These are phyloP conservation scores for Exophiala lecanii-corni DNA, from an alignment of 2,329 filamentous ascomycete genomes.

Conservation along the genomic window DNA sequence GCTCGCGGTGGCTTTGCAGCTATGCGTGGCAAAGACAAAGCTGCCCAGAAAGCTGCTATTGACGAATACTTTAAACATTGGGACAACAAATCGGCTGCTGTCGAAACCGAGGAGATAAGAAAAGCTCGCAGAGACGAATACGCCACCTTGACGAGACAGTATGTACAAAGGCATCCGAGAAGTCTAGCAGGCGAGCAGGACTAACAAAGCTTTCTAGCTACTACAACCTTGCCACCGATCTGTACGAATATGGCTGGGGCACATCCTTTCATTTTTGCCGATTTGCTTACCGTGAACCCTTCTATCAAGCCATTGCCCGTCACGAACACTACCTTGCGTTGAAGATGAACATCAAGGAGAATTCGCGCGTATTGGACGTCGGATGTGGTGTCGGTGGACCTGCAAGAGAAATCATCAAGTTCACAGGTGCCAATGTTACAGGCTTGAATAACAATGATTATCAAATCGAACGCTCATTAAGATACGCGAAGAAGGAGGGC, in stretches of 20 bases:
- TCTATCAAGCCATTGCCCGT: slow-evolving; percentile 85
- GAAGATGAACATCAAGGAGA: slow-evolving; percentile 77
- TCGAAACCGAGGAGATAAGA: slow-evolving; percentile 78
- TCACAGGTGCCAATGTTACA: slow-evolving; percentile 81
- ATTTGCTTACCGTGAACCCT: slow-evolving; percentile 79
- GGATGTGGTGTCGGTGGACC: slow-evolving; percentile 96
- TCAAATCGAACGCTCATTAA: slow-evolving; percentile 89
- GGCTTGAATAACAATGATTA: slow-evolving; percentile 99
- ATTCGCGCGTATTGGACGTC: slow-evolving; percentile 89
- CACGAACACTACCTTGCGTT: slow-evolving; percentile 98
- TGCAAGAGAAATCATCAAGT: slow-evolving; percentile 92
- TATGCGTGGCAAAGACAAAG: slow-evolving; percentile 74
- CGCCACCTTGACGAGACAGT: slow-evolving; percentile 89
- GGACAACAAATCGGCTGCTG: slow-evolving; percentile 74
- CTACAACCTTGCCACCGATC: slow-evolving; percentile 93
- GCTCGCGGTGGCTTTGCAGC: slow-evolving; percentile 70
- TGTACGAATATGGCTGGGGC: slow-evolving; percentile 97
- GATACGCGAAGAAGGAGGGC: slow-evolving; percentile 76
- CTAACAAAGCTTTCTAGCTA: slow-evolving; percentile 54
- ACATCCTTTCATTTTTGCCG: slow-evolving; percentile 97
- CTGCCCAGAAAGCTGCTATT: slow-evolving; percentile 73
- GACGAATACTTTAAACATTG: slow-evolving; percentile 97
- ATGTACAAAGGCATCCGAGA: slow-evolving; percentile 37
- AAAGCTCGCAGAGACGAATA: slow-evolving; percentile 83
- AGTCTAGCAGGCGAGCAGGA: background rate